Conservation (phyloP, 768 basidiomycete genomes). For the Pulveroboletus sp. region DNA sequence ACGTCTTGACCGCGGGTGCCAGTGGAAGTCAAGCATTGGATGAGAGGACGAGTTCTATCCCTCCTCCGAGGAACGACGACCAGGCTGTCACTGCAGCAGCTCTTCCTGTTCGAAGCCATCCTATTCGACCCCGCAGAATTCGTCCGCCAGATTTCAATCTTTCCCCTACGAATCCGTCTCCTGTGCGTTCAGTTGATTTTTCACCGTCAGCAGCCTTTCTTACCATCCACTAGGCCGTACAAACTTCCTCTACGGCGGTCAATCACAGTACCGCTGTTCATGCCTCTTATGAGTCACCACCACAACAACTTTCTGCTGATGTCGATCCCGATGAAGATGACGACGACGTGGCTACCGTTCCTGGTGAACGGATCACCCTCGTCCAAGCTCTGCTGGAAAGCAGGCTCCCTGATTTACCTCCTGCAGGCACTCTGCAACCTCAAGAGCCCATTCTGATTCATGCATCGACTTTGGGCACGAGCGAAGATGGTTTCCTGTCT, state of each 20-base stretch:
- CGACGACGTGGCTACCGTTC: slow-evolving; percentile 37
- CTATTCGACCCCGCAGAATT: slow-evolving; percentile 39
- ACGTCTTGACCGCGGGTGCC: slow-evolving; percentile 73
- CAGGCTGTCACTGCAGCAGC: slow-evolving; percentile 13
- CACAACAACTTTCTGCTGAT: slow-evolving; percentile 36
- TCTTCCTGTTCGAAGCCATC: slow-evolving; percentile 30
- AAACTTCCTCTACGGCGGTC: slow-evolving; percentile 39
- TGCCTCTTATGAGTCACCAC: slow-evolving; percentile 21
- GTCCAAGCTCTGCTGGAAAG: slow-evolving; percentile 76
- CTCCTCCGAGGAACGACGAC: slow-evolving; percentile 29
- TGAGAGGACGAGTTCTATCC: slow-evolving; percentile 67
- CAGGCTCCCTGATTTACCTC: slow-evolving; percentile 70
- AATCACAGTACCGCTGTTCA: slow-evolving; percentile 20
- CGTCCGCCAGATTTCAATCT: slow-evolving; percentile 64
- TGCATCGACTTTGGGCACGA: slow-evolving; percentile 36
- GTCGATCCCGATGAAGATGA: slow-evolving; percentile 57
- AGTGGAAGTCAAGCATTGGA: slow-evolving; percentile 80
- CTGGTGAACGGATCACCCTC: slow-evolving; percentile 63
- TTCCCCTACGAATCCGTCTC: slow-evolving; percentile 32
- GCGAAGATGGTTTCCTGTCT: slow-evolving; percentile 44
- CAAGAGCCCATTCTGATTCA: slow-evolving; percentile 68
- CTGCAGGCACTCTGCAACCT: slow-evolving; percentile 57
- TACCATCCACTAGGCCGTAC: slow-evolving; percentile 62
- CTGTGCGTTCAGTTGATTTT: slow-evolving; percentile 42
- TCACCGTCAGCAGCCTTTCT: slow-evolving; percentile 62